Base-by-base conservation (phyloP, 768 basidiomycete genomes). In the Termitomyces sp. region DNA sequence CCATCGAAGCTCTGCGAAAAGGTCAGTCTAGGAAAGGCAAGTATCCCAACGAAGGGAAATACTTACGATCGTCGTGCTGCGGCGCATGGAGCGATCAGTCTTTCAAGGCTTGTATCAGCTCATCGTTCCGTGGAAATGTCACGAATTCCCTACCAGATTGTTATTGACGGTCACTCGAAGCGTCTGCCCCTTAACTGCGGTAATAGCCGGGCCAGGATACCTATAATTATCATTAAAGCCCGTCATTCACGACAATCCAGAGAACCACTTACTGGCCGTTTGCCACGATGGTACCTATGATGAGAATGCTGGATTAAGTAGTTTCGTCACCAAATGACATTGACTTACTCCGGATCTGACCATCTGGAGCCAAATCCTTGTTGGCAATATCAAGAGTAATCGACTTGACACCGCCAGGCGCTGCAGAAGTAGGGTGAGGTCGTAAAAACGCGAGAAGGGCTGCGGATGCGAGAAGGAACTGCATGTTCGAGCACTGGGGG, bases 151-250 rank as follows among this genome's bases (percentile, higher is more conserved):
- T 35, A 67, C 69, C 40, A 83, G 69, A 35, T 63, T 49, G 56
- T 83, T 79, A 40, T 74, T 68, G 20, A 83, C 76, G 18, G 74
- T 78, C 44, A 83, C 69, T 22, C 55, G 54, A 52, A 81, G 73
- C 30, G 67, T 67, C 50, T 77, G 71, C 5, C 79, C 76, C 58
- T 81, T 84, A 24, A 71, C 67, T 20, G 65, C 66, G 5, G 62
- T 66, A 61, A 84, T 77, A 48, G 77, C 61, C 8, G 82, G 82
- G 6, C 79, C 82, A 18, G 82, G 82, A 60, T 66, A 70, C 33
- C 66, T 68, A 45, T 14, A 54, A 3, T 32, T 11, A 8, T 28
- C 22, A 52, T 53, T 52, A 55, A 32, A 28, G 32, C 20, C 24
- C 24, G 48, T 38, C 10, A 26, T 43, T 14, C 18, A 22, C 18